Evolutionary conservation across 345 rosid genomes (phyloP).

Genomic region (Hibiscus syriacus): DNA sequence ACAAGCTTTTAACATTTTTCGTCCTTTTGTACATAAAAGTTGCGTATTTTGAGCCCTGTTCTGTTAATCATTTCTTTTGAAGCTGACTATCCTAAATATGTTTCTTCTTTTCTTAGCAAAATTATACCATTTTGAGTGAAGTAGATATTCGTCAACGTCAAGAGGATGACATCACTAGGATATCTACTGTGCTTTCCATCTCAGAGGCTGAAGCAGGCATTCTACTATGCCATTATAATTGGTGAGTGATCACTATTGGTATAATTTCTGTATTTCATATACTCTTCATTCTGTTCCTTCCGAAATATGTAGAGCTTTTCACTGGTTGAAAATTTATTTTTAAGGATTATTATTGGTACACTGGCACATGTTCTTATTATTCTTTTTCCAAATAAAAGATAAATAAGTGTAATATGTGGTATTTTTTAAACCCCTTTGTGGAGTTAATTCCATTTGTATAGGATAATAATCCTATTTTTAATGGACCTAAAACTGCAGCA

Average conservation of each 20-base stretch:
- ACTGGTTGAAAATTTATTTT: background rate
- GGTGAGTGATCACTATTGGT: constrained; percentile 30
- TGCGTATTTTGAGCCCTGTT: background rate
- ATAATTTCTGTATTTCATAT: background rate
- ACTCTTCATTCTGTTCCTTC: background rate
- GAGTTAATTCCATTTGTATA: background rate
- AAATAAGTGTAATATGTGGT: background rate
- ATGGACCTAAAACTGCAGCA: background rate
- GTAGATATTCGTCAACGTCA: constrained; percentile 57
- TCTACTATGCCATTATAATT: constrained; percentile 56
- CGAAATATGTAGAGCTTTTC: background rate
- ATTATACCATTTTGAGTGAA: constrained; percentile 54
- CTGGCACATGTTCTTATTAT: background rate
- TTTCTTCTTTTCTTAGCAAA: constrained; percentile 37
- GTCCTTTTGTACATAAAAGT: background rate
- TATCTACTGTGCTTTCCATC: constrained; percentile 67
- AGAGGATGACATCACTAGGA: constrained; percentile 53
- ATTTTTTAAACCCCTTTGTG: background rate
- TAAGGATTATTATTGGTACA: background rate
- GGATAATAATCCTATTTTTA: background rate
- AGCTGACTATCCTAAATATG: background rate
- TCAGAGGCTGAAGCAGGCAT: constrained; percentile 40
- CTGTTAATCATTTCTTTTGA: background rate
- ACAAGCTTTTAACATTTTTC: background rate
- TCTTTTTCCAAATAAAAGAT: background rate